These are phyloP conservation scores for Ceriops zippeliana DNA, from an alignment of 345 rosid genomes.

Conservation along the genomic window DNA sequence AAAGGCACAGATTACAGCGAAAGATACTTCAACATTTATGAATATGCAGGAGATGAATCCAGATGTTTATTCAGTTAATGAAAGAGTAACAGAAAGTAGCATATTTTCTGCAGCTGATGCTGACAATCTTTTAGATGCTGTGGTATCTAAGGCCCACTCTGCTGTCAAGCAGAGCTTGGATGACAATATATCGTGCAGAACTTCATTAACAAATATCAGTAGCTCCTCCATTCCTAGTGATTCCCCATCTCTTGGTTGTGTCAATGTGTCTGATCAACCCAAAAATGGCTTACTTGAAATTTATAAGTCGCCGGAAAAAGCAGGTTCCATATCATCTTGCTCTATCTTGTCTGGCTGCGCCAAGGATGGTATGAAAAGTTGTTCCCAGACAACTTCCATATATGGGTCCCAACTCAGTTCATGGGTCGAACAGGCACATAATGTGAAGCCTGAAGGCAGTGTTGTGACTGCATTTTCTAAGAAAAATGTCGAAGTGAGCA, in stretches of 20 bases:
- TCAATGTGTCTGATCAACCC: slow-evolving; percentile 35
- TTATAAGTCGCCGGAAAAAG: slow-evolving; percentile 36
- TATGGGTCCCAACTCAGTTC: slow-evolving; percentile 83
- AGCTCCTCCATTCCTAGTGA: slow-evolving; percentile 49
- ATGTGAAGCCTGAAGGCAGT: slow-evolving; percentile 47
- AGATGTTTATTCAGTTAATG: slow-evolving; percentile 37
- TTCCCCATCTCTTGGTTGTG: slow-evolving; percentile 31
- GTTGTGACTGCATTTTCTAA: slow-evolving; percentile 59
- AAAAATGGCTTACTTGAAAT: slow-evolving; percentile 35
- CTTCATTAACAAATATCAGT: slow-evolving; percentile 65
- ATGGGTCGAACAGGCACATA: slow-evolving; percentile 74
- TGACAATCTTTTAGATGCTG: slow-evolving; percentile 92
- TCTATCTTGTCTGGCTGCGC: slow-evolving; percentile 41
- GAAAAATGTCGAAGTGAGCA: slow-evolving; percentile 54
- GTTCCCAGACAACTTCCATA: slow-evolving; percentile 49
- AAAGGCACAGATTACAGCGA: slow-evolving; percentile 34
- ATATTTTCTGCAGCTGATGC: slow-evolving; percentile 30
- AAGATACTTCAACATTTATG: slow-evolving; percentile 31
- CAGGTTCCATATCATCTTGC: slow-evolving; percentile 35
- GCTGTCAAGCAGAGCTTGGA: slow-evolving; percentile 65
- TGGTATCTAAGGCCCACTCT: slow-evolving; percentile 61
- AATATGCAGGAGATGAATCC: slow-evolving; percentile 38
- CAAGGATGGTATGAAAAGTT: slow-evolving; percentile 42
- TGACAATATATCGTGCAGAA: slow-evolving; percentile 64
- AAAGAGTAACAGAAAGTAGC: slow-evolving; percentile 31